Base-by-base conservation (phyloP, 2,329 filamentous ascomycete species). In the Ophiostoma quercus region DNA sequence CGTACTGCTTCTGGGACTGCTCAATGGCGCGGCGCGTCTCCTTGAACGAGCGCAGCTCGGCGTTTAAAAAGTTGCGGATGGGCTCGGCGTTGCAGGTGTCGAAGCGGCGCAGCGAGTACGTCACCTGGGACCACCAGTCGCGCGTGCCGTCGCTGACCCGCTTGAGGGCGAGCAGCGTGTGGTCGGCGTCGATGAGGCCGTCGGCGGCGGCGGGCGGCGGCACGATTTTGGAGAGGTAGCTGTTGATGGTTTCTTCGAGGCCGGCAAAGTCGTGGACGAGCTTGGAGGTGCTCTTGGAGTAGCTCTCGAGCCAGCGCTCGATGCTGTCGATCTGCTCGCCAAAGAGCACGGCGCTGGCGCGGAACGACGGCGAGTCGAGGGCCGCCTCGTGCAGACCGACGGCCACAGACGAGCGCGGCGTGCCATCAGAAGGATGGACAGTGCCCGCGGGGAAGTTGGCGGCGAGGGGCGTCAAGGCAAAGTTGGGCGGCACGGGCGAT, bases 321-420 rank as follows among this genome's bases (percentile, higher is more conserved):
- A 98, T 86, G 70, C 88, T 85, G 74, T 98, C 95, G 76, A 97
- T 87, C 81, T 99, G 94, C 74, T 98, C 95, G 73, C 88, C 86
- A 77, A 97, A 97, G 81, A 97, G 92, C 66, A 90, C 82, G 60
- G 92, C 87, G 29, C 92, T 92, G 66, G 94, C 92, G 74, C 95
- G 92, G 79, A 98, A 98, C 47, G 94, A 96, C 34, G 95, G 95
- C 54, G 94, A 97, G 80, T 99, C 95, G 81, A 98, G 90, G 25
- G 93, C 91, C 67, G 95, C 95, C 85, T 99, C 95, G 81, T 94
- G 95, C 75, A 98, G 85, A 72, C 89, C 89, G 47, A 98, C 94
- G 63, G 95, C 92, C 71, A 87, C 83, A 41, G 82, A 80, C 47
- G 83, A 66, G 1, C 65, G 65, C 11, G 65, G 65, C 6, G 65